These are phyloP conservation scores for Schizophyllum amplum DNA, from an alignment of 1,284 basidiomycete species.

Conservation along the genomic window DNA sequence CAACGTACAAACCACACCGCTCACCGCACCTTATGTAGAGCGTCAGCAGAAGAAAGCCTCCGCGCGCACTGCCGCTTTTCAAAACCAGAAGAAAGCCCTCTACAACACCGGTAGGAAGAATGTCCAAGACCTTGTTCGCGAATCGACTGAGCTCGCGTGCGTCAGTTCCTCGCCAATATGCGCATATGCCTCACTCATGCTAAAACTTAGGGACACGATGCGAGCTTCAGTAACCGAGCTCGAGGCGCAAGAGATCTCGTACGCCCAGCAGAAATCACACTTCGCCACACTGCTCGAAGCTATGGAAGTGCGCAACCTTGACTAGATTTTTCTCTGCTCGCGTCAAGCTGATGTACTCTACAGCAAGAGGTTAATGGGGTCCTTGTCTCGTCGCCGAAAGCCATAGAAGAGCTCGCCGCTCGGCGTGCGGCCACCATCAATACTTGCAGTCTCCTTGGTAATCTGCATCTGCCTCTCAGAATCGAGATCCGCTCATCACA, in stretches of 20 bases:
- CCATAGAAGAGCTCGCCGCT: slow-evolving; percentile 14
- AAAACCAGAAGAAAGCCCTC: slow-evolving; percentile 20
- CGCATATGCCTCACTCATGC: too few relatives aligned
- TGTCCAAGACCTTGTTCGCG: slow-evolving; percentile 16
- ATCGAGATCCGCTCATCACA: not conserved
- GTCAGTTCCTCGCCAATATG: not conserved
- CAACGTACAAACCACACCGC: not conserved
- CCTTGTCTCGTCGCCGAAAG: slow-evolving; percentile 12
- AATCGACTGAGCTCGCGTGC: slow-evolving; percentile 16
- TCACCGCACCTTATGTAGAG: slow-evolving; percentile 10
- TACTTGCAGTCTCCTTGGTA: slow-evolving; percentile 15
- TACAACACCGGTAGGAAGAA: slow-evolving; percentile 17
- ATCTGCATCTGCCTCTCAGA: not conserved
- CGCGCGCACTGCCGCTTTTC: slow-evolving; percentile 17
- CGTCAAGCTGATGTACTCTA: not conserved
- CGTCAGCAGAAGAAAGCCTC: slow-evolving; percentile 18
- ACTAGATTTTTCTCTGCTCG: not conserved
- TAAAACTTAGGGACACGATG: slow-evolving; percentile 14
- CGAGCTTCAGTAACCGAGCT: slow-evolving; percentile 12
- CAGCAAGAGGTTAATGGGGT: slow-evolving; percentile 10
- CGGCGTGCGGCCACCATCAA: slow-evolving; percentile 15
- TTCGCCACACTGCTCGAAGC: slow-evolving; percentile 12
- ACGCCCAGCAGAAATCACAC: slow-evolving; percentile 13
- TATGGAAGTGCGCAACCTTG: slow-evolving; percentile 7
- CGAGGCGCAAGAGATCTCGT: slow-evolving; percentile 12